Conservation (phyloP, 768 basidiomycete species). For the Phanerochaete sordida region DNA sequence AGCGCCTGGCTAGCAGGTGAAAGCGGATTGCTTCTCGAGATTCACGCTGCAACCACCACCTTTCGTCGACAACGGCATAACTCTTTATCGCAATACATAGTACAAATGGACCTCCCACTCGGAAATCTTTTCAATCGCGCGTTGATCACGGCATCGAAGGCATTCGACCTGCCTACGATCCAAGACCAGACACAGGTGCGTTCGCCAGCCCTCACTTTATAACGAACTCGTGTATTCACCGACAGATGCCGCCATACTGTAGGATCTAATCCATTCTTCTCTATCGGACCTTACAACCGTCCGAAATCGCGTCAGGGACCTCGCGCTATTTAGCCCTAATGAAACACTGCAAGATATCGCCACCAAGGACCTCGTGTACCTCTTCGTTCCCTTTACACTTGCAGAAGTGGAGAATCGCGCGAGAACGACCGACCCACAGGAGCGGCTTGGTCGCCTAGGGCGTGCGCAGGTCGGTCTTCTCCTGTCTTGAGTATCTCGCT, state of each 20-base stretch:
- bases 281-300: constrained; percentile 54
- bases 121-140: constrained; percentile 38
- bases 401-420: constrained; percentile 65
- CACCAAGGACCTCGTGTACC: constrained; percentile 70
- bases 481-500: constrained; percentile 8
- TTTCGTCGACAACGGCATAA: not conserved
- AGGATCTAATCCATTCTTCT: constrained; percentile 60
- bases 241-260: not conserved
- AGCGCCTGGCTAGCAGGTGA: not conserved
- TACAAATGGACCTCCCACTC: constrained; percentile 27
- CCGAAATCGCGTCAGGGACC: constrained; percentile 47
- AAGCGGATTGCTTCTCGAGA: not conserved
- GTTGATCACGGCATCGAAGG: constrained; percentile 35
- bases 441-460: constrained; percentile 53
- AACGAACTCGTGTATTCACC: not conserved
- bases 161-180: constrained; percentile 36
- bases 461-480: constrained; percentile 52
- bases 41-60: not conserved
- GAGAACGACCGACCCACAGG: constrained; percentile 49
- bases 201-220: not conserved
- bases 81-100: not conserved
- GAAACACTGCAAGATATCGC: constrained; percentile 81
- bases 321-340: constrained; percentile 81
- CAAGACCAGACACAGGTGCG: constrained; percentile 44
- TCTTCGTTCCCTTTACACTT: constrained; percentile 65